Evolutionary conservation across 441 rosid species (phyloP).

Genomic region (Daphne laureola): DNA sequence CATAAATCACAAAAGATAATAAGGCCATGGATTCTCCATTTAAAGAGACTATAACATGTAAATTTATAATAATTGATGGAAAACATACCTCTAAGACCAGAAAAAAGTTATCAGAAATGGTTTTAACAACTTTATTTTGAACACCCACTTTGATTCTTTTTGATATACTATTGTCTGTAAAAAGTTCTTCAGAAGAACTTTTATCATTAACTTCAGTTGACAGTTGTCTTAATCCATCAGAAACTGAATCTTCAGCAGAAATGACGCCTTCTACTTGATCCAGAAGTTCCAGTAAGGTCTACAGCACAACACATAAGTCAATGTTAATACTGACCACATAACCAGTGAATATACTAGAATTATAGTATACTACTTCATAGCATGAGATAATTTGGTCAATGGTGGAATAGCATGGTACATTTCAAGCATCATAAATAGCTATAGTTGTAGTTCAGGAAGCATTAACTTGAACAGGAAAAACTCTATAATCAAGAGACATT

Average conservation of each 20-base stretch:
- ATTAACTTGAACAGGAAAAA: not conserved
- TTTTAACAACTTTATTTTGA: constrained; percentile 20
- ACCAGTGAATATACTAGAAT: not conserved
- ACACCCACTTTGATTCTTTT: constrained; percentile 22
- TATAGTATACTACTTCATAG: not conserved
- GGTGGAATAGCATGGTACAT: not conserved
- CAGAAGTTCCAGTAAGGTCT: constrained; percentile 89
- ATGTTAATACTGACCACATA: not conserved
- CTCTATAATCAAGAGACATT: constrained; percentile 3
- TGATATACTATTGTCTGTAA: constrained; percentile 16
- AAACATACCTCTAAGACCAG: constrained; percentile 82
- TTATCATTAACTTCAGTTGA: constrained; percentile 32
- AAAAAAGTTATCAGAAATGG: constrained; percentile 35
- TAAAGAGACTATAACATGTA: too few relatives aligned
- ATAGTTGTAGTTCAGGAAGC: not conserved
- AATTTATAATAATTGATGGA: too few relatives aligned
- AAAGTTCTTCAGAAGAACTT: constrained; percentile 21
- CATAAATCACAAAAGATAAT: constrained; percentile 9
- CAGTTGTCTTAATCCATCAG: constrained; percentile 25
- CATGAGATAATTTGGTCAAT: constrained; percentile 1
- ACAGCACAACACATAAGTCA: constrained; percentile 14
- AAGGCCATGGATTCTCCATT: not conserved
- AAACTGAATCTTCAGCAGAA: constrained; percentile 53
- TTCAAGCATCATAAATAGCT: not conserved
- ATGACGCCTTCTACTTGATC: constrained; percentile 97